Evolutionary conservation across 2,329 filamentous ascomycete species (phyloP).

Genomic region (Cercospora zeina): DNA sequence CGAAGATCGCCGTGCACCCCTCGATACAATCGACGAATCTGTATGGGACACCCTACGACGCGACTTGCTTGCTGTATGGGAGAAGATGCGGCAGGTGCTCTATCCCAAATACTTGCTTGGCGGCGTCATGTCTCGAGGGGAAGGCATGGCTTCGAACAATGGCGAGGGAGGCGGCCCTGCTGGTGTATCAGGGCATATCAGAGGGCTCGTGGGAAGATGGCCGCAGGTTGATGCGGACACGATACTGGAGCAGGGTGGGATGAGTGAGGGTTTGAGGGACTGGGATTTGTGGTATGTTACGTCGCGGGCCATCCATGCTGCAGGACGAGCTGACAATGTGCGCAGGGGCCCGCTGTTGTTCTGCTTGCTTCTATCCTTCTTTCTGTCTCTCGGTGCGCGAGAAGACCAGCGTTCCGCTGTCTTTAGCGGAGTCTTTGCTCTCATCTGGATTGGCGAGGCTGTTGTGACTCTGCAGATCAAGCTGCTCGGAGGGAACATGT

Average conservation of each 20-base stretch:
- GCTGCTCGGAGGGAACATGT: slow-evolving; percentile 95
- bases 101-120: slow-evolving; percentile 91
- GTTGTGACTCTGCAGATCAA: slow-evolving; percentile 98
- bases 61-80: slow-evolving; percentile 90
- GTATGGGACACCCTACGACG: slow-evolving; percentile 97
- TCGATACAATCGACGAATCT: slow-evolving; percentile 93
- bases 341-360: slow-evolving; percentile 88
- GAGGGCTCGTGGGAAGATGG: slow-evolving; percentile 62
- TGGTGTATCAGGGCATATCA: slow-evolving; percentile 51
- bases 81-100: slow-evolving; percentile 95
- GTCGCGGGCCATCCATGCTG: slow-evolving; percentile 22
- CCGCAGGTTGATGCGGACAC: slow-evolving; percentile 61
- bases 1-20: slow-evolving; percentile 84
- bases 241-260: slow-evolving; percentile 62
- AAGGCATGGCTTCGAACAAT: slow-evolving; percentile 59
- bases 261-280: slow-evolving; percentile 88
- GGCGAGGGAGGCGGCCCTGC: slow-evolving; percentile 50
- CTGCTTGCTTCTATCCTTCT: slow-evolving; percentile 81
- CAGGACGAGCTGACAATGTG: slow-evolving; percentile 20
- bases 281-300: slow-evolving; percentile 82
- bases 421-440: slow-evolving; percentile 93
- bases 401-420: slow-evolving; percentile 81
- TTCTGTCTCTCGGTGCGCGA: slow-evolving; percentile 79
- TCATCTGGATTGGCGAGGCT: slow-evolving; percentile 95
- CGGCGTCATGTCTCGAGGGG: slow-evolving; percentile 60